Evolutionary conservation across 495 filamentous ascomycete genomes (phyloP), one percentile per base, ranked within the genome.

Genomic region (Aspergillus sclerotiicarbonarius): DNA sequence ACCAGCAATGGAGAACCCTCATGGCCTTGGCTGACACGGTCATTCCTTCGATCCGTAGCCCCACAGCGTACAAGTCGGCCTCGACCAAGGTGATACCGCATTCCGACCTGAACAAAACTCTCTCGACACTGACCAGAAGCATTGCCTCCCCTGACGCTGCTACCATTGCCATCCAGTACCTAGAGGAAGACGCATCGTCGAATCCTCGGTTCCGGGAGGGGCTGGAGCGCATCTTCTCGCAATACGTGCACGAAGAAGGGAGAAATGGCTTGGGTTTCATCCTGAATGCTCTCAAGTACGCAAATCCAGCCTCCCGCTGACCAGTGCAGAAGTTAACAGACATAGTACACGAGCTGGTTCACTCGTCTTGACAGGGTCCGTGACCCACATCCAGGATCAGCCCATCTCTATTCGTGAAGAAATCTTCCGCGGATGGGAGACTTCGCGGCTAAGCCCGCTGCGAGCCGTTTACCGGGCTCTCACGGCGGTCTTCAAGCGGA

Each of bases 271-370:
- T 86, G 20, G 68, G 73, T 4, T 63, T 84, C 18, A 71, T 86
- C 30, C 52, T 86, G 60, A 80, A 68, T 31, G 71, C 79, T 0
- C 66, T 86, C 30, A 80, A 84, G 83, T 85, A 78, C 56, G 79
- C 62, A 55, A 48, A 20, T 12, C 6, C 33, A 4, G 39, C 18
- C 50, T 13, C 48, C 41, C 15, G 1, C n/a, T 8, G 35, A 25
- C 20, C 15, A 59, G 15, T 25, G 31, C 51, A 60, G 48, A 52
- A 59, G 1, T 47, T 44, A 30, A 41, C 37, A 15, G 5, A 6
- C 16, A 6, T 65, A 92, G 88, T 58, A 88, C 88, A 30, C 79
- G 79, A n/a, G 71, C 84, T 0, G 89, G 88, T 8, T 90, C 84
- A 33, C 67, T 90, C 15, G 68, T 89, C 15, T 68, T 87, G 18